These are phyloP conservation scores for Naegleria fowleri DNA, from an alignment of 208 protist species.

Conservation along the genomic window DNA sequence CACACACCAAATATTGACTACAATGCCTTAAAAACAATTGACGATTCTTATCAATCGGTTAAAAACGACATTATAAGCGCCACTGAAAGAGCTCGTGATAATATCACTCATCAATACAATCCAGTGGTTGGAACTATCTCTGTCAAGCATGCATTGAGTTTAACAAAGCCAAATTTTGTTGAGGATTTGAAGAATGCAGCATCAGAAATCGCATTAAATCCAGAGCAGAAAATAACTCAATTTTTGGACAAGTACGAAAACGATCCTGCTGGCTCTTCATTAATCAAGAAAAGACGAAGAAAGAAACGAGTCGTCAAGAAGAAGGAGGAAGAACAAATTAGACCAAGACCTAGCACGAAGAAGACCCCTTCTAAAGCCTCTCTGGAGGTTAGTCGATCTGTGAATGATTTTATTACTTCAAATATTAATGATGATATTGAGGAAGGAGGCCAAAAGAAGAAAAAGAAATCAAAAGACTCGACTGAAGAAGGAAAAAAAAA, in stretches of 20 bases:
- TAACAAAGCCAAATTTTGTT: background rate
- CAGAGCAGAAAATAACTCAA: background rate
- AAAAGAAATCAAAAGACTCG: background rate
- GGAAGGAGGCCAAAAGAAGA: background rate
- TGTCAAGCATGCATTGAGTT: background rate
- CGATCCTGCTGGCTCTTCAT: background rate
- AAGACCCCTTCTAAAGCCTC: background rate
- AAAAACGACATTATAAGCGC: background rate
- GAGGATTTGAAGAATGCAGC: background rate
- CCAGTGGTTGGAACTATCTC: background rate
- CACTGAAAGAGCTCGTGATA: background rate
- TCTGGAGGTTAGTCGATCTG: background rate
- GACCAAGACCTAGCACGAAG: background rate
- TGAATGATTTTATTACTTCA: background rate
- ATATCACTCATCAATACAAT: background rate
- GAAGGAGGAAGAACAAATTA: background rate
- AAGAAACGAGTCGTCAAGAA: background rate
- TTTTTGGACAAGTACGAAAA: background rate
- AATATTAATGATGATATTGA: background rate
- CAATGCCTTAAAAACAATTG: background rate
- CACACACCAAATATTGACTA: background rate
- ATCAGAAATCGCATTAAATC: background rate
- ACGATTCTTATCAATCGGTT: background rate
- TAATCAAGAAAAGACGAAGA: background rate
- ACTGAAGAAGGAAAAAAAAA: background rate